A percentile compares a stretch with the other conserved stretches of the same genome.
Evolutionary conservation across 192 early-diverging fungal species (phyloP).

Genomic region (Coemansia nantahalensis): DNA sequence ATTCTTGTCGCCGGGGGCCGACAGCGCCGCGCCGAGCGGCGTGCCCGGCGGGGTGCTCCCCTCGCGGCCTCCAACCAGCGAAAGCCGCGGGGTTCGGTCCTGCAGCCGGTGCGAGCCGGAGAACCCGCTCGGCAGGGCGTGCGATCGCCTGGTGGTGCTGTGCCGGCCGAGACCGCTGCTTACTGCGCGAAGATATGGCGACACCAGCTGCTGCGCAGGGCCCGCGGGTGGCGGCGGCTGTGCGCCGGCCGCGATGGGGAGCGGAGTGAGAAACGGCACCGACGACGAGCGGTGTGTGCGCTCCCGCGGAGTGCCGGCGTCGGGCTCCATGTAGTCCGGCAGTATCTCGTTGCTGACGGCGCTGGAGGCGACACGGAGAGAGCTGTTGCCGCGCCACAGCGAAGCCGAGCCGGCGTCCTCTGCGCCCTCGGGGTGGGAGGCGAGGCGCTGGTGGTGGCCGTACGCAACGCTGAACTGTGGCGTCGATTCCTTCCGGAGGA

Average conservation of each 20-base stretch:
- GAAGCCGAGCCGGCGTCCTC: conserved; percentile 14
- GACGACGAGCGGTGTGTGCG: conserved; percentile 52
- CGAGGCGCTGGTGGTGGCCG: conserved; percentile 7
- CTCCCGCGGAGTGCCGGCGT: conserved; percentile 11
- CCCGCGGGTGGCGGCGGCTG: not conserved
- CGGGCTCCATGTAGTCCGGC: not conserved
- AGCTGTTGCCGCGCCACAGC: conserved; percentile 36
- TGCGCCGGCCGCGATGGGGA: conserved; percentile 11
- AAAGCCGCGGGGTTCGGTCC: conserved; percentile 39
- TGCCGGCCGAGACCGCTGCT: conserved; percentile 24
- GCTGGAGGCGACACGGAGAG: conserved; percentile 12
- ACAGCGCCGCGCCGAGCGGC: conserved; percentile 17
- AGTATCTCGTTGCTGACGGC: not conserved
- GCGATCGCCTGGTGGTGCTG: conserved; percentile 6
- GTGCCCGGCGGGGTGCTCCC: conserved; percentile 23
- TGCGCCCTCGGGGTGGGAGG: conserved; percentile 16
- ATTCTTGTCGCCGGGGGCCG: conserved; percentile 12
- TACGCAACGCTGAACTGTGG: conserved; percentile 15
- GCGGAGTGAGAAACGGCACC: conserved; percentile 40
- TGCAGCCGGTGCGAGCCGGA: conserved; percentile 14
- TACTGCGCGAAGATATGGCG: conserved; percentile 46
- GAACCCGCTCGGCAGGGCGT: conserved; percentile 14
- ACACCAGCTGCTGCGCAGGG: conserved; percentile 9
- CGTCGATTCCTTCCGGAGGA: conserved; percentile 41
- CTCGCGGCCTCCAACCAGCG: conserved; percentile 16